These are phyloP conservation scores for Rutidosis leptorrhynchoides DNA, from an alignment of 129 eudicot species.

Conservation along the genomic window DNA sequence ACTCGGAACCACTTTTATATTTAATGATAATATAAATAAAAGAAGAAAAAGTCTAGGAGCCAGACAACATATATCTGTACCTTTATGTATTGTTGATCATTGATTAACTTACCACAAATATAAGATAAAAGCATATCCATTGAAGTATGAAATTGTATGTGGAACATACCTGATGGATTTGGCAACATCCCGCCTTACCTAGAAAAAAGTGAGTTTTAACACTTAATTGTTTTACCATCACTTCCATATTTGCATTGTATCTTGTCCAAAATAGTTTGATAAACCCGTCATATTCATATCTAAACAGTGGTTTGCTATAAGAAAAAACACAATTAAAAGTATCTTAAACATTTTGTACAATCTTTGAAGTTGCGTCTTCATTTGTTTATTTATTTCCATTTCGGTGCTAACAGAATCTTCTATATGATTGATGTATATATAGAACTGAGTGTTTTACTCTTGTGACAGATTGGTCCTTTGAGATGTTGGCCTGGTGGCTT, in stretches of 20 bases:
- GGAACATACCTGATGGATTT: background rate
- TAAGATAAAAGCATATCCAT: no score
- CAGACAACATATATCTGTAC: background rate
- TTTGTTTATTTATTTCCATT: conserved; percentile 1
- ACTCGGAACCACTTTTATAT: no score
- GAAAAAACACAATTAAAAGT: background rate
- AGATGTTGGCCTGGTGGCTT: conserved; percentile 99
- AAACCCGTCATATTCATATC: background rate
- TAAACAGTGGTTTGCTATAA: background rate
- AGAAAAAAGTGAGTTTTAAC: background rate
- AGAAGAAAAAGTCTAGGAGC: background rate
- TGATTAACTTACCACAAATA: background rate
- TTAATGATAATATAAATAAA: no score
- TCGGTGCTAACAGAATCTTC: background rate
- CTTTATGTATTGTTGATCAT: background rate
- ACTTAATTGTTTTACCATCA: background rate
- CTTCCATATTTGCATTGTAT: background rate
- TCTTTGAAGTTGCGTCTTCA: background rate
- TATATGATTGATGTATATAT: background rate
- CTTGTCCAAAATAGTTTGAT: background rate
- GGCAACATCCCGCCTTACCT: background rate
- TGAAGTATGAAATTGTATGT: background rate
- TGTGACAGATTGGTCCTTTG: conserved; percentile 81
- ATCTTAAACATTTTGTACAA: background rate
- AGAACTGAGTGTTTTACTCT: conserved; percentile 5